Conservation (phyloP, 768 basidiomycete species). For the Kwoniella newhampshirensis region DNA sequence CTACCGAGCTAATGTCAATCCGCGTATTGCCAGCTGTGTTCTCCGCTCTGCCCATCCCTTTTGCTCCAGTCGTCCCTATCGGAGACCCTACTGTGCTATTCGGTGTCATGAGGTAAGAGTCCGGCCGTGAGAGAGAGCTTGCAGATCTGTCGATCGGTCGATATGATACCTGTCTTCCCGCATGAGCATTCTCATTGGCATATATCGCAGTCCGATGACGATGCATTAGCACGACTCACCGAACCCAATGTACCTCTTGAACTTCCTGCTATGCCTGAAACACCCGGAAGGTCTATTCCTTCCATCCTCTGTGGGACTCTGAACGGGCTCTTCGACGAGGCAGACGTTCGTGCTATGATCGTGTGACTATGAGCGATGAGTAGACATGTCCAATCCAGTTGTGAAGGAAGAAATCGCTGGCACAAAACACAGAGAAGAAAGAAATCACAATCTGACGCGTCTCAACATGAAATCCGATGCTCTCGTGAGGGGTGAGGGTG, state of each 20-base stretch:
- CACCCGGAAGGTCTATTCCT: no score
- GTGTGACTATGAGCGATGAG: no score
- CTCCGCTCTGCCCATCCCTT: slow-evolving; percentile 12
- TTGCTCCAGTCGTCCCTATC: background rate
- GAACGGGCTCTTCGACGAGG: no score
- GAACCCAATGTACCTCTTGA: background rate
- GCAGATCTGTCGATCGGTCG: background rate
- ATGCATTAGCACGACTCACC: slow-evolving; percentile 4
- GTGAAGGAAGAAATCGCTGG: no score
- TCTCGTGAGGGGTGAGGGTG: no score
- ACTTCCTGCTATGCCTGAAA: slow-evolving; percentile 5
- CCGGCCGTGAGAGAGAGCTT: background rate
- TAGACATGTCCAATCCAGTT: no score
- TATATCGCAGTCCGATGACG: background rate
- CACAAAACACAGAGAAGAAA: no score
- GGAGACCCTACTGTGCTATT: slow-evolving; percentile 14
- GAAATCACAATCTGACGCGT: no score
- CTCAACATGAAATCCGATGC: no score
- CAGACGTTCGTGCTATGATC: no score
- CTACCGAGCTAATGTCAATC: background rate
- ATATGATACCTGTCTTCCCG: slow-evolving; percentile 4
- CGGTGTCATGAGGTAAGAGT: slow-evolving; percentile 12
- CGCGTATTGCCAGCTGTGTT: background rate
- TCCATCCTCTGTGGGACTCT: no score
- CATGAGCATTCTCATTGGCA: background rate